Percentiles rank a stretch among this genome's conserved stretches.
These are phyloP conservation scores for Bocquillonia castaneifolia DNA, from an alignment of 441 rosid genomes.

Conservation along the genomic window DNA sequence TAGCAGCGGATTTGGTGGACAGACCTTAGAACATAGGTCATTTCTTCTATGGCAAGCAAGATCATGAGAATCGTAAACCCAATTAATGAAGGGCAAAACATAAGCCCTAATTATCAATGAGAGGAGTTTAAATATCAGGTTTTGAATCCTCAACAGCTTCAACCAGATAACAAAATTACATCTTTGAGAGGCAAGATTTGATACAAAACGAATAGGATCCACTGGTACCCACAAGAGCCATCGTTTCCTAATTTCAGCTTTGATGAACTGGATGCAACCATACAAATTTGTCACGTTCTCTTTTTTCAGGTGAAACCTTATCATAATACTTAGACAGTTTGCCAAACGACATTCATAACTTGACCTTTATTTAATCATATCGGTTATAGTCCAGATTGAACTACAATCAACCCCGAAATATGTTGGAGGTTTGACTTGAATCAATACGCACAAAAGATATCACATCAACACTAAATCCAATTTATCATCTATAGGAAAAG, in stretches of 20 bases:
- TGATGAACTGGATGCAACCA: constrained; percentile 11
- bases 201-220: not conserved
- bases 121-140: too few relatives aligned
- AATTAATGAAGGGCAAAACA: too few relatives aligned
- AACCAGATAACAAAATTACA: not conserved
- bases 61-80: not conserved
- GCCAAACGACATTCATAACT: constrained; percentile 9
- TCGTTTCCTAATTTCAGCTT: not conserved
- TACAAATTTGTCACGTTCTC: not conserved
- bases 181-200: not conserved
- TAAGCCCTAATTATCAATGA: too few relatives aligned
- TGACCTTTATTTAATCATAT: not conserved
- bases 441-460: not conserved
- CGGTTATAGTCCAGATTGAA: not conserved
- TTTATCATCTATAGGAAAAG: too few relatives aligned
- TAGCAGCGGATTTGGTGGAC: not conserved
- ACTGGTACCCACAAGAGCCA: not conserved
- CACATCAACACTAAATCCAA: too few relatives aligned
- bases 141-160: not conserved
- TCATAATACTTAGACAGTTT: not conserved
- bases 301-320: not conserved
- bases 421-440: not conserved
- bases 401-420: not conserved
- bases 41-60: not conserved
- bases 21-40: not conserved